Percentiles rank a stretch among this genome's conserved stretches.
These are phyloP conservation scores for Wickerhamomyces sp. DNA, from an alignment of 1,139 yeast species.

Conservation along the genomic window DNA sequence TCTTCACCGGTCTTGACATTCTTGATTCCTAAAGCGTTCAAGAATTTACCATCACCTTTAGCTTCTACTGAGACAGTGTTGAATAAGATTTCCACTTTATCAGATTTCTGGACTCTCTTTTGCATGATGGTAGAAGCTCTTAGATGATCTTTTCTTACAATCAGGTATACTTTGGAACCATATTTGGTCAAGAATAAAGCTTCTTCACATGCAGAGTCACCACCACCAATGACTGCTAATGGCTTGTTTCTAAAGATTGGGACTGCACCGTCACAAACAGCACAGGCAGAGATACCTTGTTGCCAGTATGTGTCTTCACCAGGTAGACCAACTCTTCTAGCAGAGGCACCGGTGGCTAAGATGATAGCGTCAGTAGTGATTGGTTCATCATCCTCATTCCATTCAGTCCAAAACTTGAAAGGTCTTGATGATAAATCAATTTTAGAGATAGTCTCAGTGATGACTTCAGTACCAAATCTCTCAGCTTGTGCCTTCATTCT, in stretches of 20 bases:
- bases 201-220: slow-evolving; percentile 99
- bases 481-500: slow-evolving; percentile 85
- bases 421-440: slow-evolving; percentile 84
- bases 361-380: slow-evolving; percentile 89
- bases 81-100: slow-evolving; percentile 86
- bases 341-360: slow-evolving; percentile 96
- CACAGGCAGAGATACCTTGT: slow-evolving; percentile 98
- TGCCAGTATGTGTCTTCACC: slow-evolving; percentile 99
- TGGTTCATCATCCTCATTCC: slow-evolving; percentile 84
- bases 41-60: slow-evolving; percentile 84
- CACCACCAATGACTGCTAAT: slow-evolving; percentile 96
- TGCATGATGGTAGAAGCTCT: slow-evolving; percentile 97
- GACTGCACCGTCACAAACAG: slow-evolving; percentile 99
- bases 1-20: slow-evolving; percentile 70
- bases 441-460: slow-evolving; percentile 91
- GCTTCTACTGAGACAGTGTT: slow-evolving; percentile 85
- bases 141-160: slow-evolving; percentile 90
- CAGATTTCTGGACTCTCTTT: slow-evolving; percentile 78
- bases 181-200: slow-evolving; percentile 94
- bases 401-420: slow-evolving; percentile 95
- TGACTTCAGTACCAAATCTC: slow-evolving; percentile 86
- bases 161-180: slow-evolving; percentile 88
- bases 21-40: slow-evolving; percentile 55
- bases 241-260: slow-evolving; percentile 98
- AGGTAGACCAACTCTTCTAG: slow-evolving; percentile 87